Conservation (phyloP, 108 stramenopile species). For the Aurantiochytrium sp. region DNA sequence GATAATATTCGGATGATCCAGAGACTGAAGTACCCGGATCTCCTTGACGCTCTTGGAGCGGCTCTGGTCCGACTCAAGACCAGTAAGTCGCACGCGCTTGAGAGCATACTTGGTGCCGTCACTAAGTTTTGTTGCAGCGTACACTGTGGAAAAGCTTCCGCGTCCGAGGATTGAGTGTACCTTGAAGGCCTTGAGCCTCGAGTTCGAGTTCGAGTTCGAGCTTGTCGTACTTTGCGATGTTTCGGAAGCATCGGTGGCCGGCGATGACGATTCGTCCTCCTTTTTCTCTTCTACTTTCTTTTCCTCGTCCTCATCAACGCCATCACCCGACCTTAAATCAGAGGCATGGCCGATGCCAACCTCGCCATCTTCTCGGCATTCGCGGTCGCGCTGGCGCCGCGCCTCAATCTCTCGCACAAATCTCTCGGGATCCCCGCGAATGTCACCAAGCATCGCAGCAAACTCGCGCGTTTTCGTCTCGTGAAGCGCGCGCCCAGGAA, state of each 20-base stretch:
- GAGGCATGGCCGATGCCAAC: too few relatives aligned
- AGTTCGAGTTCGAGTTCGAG: neutral
- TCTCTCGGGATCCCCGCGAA: neutral
- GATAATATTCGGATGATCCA: constrained; percentile 53
- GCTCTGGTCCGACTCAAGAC: constrained; percentile 6
- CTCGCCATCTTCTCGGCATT: too few relatives aligned
- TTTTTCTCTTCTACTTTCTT: too few relatives aligned
- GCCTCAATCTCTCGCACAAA: neutral
- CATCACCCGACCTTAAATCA: too few relatives aligned
- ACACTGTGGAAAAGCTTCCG: constrained; percentile 2
- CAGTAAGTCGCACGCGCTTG: neutral
- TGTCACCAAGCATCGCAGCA: neutral
- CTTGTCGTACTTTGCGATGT: too few relatives aligned
- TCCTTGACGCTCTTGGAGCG: constrained; percentile 49
- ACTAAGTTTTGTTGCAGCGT: neutral
- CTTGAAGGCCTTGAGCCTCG: neutral
- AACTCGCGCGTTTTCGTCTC: neutral
- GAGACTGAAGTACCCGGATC: constrained; percentile 41
- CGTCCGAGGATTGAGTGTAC: neutral
- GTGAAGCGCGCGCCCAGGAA: neutral
- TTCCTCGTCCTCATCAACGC: too few relatives aligned
- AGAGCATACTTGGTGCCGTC: neutral
- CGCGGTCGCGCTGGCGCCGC: neutral
- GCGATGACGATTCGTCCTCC: too few relatives aligned
- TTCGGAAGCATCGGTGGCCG: too few relatives aligned